These are phyloP conservation scores for Cyamopsis tetragonoloba DNA, from an alignment of 306 rosid species.

Conservation along the genomic window DNA sequence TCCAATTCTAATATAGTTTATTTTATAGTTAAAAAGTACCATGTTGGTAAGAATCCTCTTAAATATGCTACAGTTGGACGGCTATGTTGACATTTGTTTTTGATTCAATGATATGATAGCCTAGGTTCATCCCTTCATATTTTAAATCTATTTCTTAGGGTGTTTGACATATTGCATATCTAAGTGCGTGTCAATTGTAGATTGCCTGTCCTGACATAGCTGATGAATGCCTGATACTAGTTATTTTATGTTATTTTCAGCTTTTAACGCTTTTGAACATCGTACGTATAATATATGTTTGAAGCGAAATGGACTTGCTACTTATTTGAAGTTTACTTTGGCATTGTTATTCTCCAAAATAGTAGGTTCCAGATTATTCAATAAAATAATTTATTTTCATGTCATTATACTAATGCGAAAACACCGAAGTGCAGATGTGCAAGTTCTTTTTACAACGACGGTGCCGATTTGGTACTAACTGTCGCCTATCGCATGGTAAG, in stretches of 20 bases:
- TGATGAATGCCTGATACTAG: neutral
- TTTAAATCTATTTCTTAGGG: neutral
- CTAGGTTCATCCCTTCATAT: neutral
- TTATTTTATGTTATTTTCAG: constrained; percentile 5
- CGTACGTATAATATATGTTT: neutral
- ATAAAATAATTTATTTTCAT: constrained; percentile 37
- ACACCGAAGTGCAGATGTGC: constrained; percentile 95
- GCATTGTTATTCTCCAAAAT: constrained; percentile 12
- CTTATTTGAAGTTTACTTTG: constrained; percentile 15
- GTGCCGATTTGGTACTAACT: constrained; percentile 85
- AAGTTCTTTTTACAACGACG: constrained; percentile 90
- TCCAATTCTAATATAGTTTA: neutral
- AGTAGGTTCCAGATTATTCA: constrained; percentile 26
- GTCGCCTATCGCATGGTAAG: constrained; percentile 99
- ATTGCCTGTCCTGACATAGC: neutral
- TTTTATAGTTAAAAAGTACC: neutral
- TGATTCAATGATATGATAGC: neutral
- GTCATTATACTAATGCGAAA: constrained; percentile 53
- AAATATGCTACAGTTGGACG: neutral
- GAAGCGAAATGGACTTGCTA: constrained; percentile 14
- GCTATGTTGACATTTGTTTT: neutral
- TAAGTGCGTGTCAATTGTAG: neutral
- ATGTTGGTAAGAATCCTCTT: neutral
- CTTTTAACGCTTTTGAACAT: constrained; percentile 14
- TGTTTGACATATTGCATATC: neutral